These are phyloP conservation scores for Litsea cubeba DNA, from an alignment of 164 flowering plant genomes.

Conservation along the genomic window DNA sequence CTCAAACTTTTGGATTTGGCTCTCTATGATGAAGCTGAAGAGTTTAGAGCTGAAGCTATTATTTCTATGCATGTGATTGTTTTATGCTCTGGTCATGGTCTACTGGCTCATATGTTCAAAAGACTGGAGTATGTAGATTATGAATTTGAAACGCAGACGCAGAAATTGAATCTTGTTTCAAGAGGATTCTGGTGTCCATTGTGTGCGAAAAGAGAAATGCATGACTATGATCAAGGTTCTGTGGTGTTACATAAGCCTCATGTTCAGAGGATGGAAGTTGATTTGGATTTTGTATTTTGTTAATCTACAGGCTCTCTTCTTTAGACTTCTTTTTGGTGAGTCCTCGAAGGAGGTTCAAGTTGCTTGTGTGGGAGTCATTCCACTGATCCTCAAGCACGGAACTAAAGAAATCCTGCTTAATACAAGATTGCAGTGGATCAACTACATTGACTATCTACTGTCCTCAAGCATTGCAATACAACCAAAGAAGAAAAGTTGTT, in stretches of 20 bases:
- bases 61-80: no score
- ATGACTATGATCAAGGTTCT: slow-evolving; percentile 16
- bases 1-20: no score
- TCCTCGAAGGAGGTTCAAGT: slow-evolving; percentile 85
- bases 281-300: slow-evolving; percentile 28
- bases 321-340: slow-evolving; percentile 57
- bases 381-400: slow-evolving; percentile 61
- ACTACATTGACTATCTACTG: slow-evolving; percentile 60
- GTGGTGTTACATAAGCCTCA: slow-evolving; percentile 18
- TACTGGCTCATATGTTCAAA: no score
- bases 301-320: slow-evolving; percentile 48
- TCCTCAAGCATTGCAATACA: no score
- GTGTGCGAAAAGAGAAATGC: slow-evolving; percentile 48
- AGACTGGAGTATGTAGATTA: no score
- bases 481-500: no score
- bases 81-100: no score
- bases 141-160: slow-evolving; percentile 23
- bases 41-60: no score
- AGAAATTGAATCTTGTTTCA: slow-evolving; percentile 30
- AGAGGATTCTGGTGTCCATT: slow-evolving; percentile 77
- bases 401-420: slow-evolving; percentile 33
- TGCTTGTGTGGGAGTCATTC: slow-evolving; percentile 54
- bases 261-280: slow-evolving; percentile 16
- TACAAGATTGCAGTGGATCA: slow-evolving; percentile 62
- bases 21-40: no score